Base-by-base conservation (phyloP, 495 filamentous ascomycete genomes). In the Penicillium pancosmium region DNA sequence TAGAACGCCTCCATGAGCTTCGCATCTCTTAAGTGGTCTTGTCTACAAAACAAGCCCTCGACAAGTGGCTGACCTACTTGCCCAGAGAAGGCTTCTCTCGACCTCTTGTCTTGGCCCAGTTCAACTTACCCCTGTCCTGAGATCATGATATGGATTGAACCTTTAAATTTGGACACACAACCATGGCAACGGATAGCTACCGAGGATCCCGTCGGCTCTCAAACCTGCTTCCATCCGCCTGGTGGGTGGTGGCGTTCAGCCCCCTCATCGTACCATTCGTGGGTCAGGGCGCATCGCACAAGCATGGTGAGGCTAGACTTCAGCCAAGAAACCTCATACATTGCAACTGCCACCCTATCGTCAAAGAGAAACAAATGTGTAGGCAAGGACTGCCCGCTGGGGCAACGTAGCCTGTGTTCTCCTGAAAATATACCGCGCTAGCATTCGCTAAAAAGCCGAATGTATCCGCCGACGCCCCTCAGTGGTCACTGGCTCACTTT, bases 1-100 rank as follows among this genome's bases (percentile, higher is more conserved):
- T 48, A 48, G 46, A 48, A 48, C 46, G 46, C 46, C 46, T 48
- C n/a, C 21, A n/a, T 27, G 23, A 48, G 46, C 46, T 48, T 48
- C 46, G 46, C 21, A 44, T 18, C 41, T 44, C 41, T 44, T 44
- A 19, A n/a, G 18, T 48, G 18, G 19, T 48, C 46, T 48, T 48
- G 46, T 15, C 19, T 31, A 48, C 46, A 27, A 44, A 31, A 48
- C 15, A 48, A 48, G 46, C 46, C 21, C 46, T 48, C 9, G 44
- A 46, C 9, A 46, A 46, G 41, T 16, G 1, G 23, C 23, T 47
- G 11, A 43, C 40, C n/a, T 15, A 16, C 12, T 0, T 48, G 46
- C 46, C 46, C 21, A 48, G 46, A 48, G 46, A 48, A 48, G 46
- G 46, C 46, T 48, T 48, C 21, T 23, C 46, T 48, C 11, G 10